Evolutionary conservation across 192 early-diverging fungal species (phyloP).

Genomic region (Gigaspora rosea): DNA sequence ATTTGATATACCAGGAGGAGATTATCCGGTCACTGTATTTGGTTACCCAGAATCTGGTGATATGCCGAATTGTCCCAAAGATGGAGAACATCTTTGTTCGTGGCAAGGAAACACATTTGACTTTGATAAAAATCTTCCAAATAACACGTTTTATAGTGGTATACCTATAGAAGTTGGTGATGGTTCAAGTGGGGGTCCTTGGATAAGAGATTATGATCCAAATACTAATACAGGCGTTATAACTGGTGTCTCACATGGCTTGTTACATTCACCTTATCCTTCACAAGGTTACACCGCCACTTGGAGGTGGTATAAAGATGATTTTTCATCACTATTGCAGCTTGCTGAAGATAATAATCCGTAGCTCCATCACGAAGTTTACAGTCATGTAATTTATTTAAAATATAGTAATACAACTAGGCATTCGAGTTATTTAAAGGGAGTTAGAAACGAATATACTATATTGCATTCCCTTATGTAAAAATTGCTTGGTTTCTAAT

Average conservation of each 20-base stretch:
- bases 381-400: no score
- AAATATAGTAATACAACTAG: no score
- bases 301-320: neutral
- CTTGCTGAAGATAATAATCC: neutral
- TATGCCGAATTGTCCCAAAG: neutral
- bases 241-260: neutral
- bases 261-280: neutral
- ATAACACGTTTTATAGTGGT: neutral
- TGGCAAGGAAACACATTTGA: neutral
- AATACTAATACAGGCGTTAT: neutral
- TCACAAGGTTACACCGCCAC: neutral
- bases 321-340: neutral
- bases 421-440: no score
- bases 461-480: no score
- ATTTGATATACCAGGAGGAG: neutral
- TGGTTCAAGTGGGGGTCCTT: slow-evolving; percentile 1
- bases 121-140: neutral
- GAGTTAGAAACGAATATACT: no score
- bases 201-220: slow-evolving; percentile 5
- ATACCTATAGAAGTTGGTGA: slow-evolving; percentile 1
- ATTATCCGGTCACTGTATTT: neutral
- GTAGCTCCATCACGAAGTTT: no score
- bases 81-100: neutral
- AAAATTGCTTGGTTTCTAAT: no score
- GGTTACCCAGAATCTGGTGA: neutral